These are phyloP conservation scores for Chenopodium berlandieri DNA, from an alignment of 148 eudicot species.

Conservation along the genomic window DNA sequence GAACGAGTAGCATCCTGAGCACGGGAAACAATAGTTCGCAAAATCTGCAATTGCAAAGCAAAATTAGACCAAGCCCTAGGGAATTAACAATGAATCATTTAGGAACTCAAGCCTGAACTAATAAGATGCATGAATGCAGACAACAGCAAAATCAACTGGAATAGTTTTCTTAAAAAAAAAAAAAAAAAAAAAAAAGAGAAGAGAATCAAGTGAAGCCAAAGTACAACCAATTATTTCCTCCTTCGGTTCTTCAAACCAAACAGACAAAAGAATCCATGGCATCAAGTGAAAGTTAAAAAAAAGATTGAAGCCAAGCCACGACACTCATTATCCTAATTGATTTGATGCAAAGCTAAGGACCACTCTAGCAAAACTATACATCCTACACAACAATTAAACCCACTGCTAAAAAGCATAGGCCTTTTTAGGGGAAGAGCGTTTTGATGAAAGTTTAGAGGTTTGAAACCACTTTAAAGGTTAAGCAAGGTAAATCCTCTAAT, in stretches of 20 bases:
- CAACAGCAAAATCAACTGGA: background rate
- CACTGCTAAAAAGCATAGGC: too few species aligned
- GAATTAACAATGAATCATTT: conserved; percentile 1
- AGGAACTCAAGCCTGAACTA: background rate
- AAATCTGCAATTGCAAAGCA: conserved; percentile 50
- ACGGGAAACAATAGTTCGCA: conserved; percentile 69
- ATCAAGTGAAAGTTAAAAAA: background rate
- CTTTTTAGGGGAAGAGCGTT: too few species aligned
- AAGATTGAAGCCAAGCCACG: background rate
- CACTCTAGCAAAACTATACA: background rate
- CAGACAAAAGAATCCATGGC: background rate
- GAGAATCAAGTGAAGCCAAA: background rate
- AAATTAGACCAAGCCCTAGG: background rate
- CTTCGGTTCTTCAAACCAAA: background rate
- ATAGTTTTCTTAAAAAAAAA: background rate
- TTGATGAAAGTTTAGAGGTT: too few species aligned
- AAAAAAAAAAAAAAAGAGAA: background rate
- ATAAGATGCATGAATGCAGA: background rate
- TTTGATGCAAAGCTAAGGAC: background rate
- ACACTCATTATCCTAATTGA: background rate
- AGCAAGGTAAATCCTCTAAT: too few species aligned
- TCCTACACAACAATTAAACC: background rate
- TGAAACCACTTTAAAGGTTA: too few species aligned
- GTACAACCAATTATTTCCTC: background rate
- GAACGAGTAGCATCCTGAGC: conserved; percentile 62